These are phyloP conservation scores for Entomophthora muscae DNA, from an alignment of 371 early-diverging fungal genomes.

Conservation along the genomic window DNA sequence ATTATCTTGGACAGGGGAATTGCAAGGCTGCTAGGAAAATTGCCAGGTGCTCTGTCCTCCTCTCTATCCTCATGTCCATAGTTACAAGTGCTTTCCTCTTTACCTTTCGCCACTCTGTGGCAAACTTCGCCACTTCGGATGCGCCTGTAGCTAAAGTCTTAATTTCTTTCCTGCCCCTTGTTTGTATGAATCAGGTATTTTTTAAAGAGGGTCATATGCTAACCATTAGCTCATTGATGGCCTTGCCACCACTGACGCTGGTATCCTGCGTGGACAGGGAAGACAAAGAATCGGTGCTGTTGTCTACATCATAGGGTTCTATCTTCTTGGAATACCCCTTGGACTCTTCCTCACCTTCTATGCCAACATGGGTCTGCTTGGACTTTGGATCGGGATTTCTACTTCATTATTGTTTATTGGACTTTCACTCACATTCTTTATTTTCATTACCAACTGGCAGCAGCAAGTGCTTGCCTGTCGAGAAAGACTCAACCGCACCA, in stretches of 20 bases:
- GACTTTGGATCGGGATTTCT: conserved; percentile 38
- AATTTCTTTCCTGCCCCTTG: conserved; percentile 16
- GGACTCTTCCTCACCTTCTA: conserved; percentile 40
- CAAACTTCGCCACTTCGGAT: conserved; percentile 40
- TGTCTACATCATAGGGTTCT: conserved; percentile 42
- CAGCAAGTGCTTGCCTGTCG: not conserved
- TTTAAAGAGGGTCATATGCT: conserved; percentile 29
- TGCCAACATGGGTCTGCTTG: conserved; percentile 28
- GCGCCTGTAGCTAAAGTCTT: conserved; percentile 64
- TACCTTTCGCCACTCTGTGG: conserved; percentile 30
- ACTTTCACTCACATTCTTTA: not conserved
- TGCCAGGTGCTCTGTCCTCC: not conserved
- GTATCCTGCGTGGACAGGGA: conserved; percentile 53
- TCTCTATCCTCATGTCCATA: not conserved
- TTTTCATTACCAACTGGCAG: not conserved
- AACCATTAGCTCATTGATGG: conserved; percentile 42
- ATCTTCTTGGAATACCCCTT: conserved; percentile 44
- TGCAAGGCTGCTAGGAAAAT: not conserved
- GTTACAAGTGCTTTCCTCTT: not conserved
- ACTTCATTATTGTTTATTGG: not conserved
- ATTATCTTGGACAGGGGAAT: not conserved
- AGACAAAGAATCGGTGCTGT: conserved; percentile 47
- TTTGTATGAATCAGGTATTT: not conserved
- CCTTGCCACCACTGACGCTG: conserved; percentile 40
- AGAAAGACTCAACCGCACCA: no score